Evolutionary conservation across 2,329 filamentous ascomycete genomes (phyloP), one percentile per base, ranked within the genome.

Genomic region (Parafenestella ontariensis): DNA sequence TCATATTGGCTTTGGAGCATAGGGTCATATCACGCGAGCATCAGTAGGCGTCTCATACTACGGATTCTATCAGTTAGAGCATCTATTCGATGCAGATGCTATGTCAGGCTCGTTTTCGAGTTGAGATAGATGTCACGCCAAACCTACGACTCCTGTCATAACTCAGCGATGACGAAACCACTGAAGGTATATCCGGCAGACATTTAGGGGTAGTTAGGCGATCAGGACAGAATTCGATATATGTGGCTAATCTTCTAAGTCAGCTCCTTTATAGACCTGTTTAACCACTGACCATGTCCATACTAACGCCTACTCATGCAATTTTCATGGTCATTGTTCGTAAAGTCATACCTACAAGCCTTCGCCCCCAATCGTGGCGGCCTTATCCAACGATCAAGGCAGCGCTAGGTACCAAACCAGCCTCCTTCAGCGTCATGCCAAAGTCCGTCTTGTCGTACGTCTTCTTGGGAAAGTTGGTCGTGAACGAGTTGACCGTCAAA

Each of bases 361-460:
- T 18, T 48, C 46, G 39, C 23, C 40, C 36, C 17, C 43, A 15
- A 23, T 18, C n/a, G 20, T 28, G 23, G 28, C 10, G 13, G 15
- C n/a, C 13, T 5, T 43, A 71, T 69, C 80, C 77, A 49, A 96
- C 87, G 67, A 96, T 87, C 65, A 99, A 79, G 42, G 91, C 93
- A n/a, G 93, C 92, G 58, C 91, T 96, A 5, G 95, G 95, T 3
- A 94, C 88, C 56, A 97, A 78, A 0, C 93, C 94, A 15, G 94
- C 90, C 77, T 99, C 95, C 79, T 96, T 96, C 51, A 99, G 78
- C 5, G 93, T 95, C 83, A 95, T 89, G 31, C 91, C 91, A 69
- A 97, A 92, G 73, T 96, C 95, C 64, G 59, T 82, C 74, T 18
- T 70, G 59, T 83, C 78, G 61, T 89, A 98, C 0, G 87, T 85